A percentile compares a stretch with the other conserved stretches of the same genome.
Evolutionary conservation across 139 green algal species (phyloP).

Genomic region (Mesotaenium endlicherianum): DNA sequence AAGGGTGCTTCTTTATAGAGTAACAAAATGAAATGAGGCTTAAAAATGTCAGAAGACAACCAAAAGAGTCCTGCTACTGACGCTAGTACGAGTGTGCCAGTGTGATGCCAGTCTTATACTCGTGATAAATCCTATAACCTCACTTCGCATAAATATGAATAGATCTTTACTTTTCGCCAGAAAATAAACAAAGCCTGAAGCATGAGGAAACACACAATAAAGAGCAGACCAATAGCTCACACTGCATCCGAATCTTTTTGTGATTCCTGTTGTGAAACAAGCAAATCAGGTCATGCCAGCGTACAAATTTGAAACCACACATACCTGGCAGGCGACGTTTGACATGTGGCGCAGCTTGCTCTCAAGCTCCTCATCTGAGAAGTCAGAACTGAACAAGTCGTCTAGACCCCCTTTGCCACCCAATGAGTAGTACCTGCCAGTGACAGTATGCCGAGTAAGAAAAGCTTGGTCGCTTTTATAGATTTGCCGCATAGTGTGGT

Average conservation of each 20-base stretch:
- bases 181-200: too few relatives aligned
- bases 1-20: too few relatives aligned
- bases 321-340: neutral
- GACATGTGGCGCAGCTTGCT: neutral
- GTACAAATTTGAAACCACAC: neutral
- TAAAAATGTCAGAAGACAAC: too few relatives aligned
- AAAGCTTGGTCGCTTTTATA: neutral
- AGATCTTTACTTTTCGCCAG: too few relatives aligned
- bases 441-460: neutral
- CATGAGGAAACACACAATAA: too few relatives aligned
- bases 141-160: neutral
- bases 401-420: constrained; percentile 12
- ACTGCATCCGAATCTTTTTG: too few relatives aligned
- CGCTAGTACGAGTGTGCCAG: too few relatives aligned
- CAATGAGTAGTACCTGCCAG: neutral
- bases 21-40: too few relatives aligned
- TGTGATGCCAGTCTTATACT: too few relatives aligned
- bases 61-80: too few relatives aligned
- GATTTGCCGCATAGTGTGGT: neutral
- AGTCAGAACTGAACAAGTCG: constrained; percentile 51
- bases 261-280: too few relatives aligned
- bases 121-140: neutral
- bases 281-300: neutral
- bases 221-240: too few relatives aligned
- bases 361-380: constrained; percentile 35